Conservation (phyloP, 371 early-diverging fungal species). For the Capillidium heterosporum region DNA sequence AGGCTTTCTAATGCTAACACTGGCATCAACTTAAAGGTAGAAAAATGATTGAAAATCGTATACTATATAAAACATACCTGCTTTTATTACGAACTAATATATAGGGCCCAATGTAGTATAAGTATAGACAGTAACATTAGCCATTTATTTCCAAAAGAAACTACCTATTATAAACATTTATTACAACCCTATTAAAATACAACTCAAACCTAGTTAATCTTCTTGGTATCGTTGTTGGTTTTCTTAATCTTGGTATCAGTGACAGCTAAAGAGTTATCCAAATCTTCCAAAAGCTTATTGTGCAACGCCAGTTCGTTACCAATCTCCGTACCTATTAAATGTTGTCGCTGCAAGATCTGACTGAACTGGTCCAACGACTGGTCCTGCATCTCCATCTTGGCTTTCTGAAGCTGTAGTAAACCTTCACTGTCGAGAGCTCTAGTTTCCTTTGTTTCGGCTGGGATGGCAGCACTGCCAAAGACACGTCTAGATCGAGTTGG, state of each 20-base stretch:
- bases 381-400: conserved; percentile 66
- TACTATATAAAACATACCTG: no score
- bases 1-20: no score
- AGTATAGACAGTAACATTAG: no score
- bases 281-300: conserved; percentile 61
- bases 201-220: conserved; percentile 27
- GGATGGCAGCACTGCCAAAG: conserved; percentile 40
- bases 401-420: conserved; percentile 47
- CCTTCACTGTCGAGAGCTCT: conserved; percentile 50
- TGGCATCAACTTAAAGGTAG: no score
- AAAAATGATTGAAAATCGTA: no score
- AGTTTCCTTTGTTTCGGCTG: conserved; percentile 47
- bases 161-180: no score
- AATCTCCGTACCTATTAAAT: conserved; percentile 64
- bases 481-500: conserved; percentile 20
- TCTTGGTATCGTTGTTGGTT: conserved; percentile 52
- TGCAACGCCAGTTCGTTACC: conserved; percentile 72
- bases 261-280: conserved; percentile 52
- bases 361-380: conserved; percentile 47
- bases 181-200: no score
- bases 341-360: conserved; percentile 52
- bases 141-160: no score
- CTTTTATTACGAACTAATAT: no score
- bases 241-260: conserved; percentile 53
- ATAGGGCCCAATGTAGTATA: no score